Evolutionary conservation across 495 filamentous ascomycete species (phyloP), one percentile per base, ranked within the genome.

Genomic region (Neurospora cerealis): DNA sequence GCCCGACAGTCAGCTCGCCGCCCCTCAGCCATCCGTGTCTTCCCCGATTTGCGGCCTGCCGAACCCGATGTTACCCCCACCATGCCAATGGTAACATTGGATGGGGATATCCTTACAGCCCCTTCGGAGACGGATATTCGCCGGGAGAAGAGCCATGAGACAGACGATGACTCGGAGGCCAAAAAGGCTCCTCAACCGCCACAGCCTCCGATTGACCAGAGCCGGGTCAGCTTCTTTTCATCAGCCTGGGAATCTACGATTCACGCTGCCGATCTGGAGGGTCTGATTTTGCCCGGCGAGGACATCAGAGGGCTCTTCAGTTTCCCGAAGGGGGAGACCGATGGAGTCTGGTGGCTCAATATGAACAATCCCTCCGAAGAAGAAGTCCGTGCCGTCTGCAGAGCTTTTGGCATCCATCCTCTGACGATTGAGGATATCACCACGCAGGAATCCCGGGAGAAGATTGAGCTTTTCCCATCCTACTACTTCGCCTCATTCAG

Each of bases 401-500:
- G 91, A 73, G 94, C 96, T 5, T 99, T 99, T 79, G 91, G 91
- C 9, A 92, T 98, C 69, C 95, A 99, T 81, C 95, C 94, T 5
- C 81, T 99, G 82, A 98, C 95, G 11, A 91, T 92, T 21, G 95
- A 99, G 83, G 95, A 99, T 85, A 97, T 99, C 74, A 88, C 90
- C 41, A 96, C 91, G 3, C 94, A 97, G 79, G 95, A 99, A 84
- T 91, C 94, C 19, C 93, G 95, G 32, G 95, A 99, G 84, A 99
- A 99, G 84, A 97, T 99, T 41, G 96, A 99, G 81, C 89, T 99
- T 40, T 99, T 99, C 84, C 91, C 93, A 37, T 91, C 93, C 69
- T 99, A 99, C 85, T 99, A 99, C 79, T 97, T 99, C 78, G 93
- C 97, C 70, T 97, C 93, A 80, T 99, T 98, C 87, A 91, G 95